Evolutionary conservation across 2,329 filamentous ascomycete species (phyloP).

Genomic region (Penicillium verrucosum): DNA sequence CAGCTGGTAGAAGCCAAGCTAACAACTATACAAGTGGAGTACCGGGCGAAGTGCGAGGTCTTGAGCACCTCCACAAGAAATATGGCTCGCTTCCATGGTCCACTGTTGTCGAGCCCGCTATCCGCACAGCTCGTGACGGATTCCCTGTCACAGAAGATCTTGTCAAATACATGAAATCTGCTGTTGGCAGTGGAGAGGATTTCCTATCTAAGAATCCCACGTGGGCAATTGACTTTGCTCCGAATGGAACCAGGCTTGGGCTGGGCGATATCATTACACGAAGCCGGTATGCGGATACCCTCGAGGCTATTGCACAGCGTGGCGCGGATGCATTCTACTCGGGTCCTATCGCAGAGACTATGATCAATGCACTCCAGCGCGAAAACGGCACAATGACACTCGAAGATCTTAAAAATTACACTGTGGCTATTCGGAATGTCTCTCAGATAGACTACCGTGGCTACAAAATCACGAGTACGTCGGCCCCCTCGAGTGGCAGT

Average conservation of each 20-base stretch:
- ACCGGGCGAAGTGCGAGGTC: slow-evolving; percentile 64
- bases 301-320: slow-evolving; percentile 70
- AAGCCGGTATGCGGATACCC: slow-evolving; percentile 73
- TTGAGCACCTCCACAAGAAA: slow-evolving; percentile 70
- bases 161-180: slow-evolving; percentile 66
- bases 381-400: slow-evolving; percentile 82
- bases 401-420: slow-evolving; percentile 72
- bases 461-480: slow-evolving; percentile 62
- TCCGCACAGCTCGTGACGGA: slow-evolving; percentile 68
- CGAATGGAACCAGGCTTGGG: slow-evolving; percentile 68
- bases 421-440: slow-evolving; percentile 61
- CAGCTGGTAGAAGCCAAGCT: background rate
- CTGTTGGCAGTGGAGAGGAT: slow-evolving; percentile 50
- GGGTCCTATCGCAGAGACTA: slow-evolving; percentile 69
- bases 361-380: slow-evolving; percentile 64
- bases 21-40: slow-evolving; percentile 45
- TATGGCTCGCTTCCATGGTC: slow-evolving; percentile 66
- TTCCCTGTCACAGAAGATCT: slow-evolving; percentile 73
- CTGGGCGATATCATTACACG: slow-evolving; percentile 77
- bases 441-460: slow-evolving; percentile 65
- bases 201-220: slow-evolving; percentile 72
- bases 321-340: slow-evolving; percentile 73
- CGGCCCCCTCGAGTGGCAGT: slow-evolving; percentile 73
- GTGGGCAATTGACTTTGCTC: slow-evolving; percentile 87
- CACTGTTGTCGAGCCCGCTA: slow-evolving; percentile 68